These are phyloP conservation scores for Avicennia marina DNA, from an alignment of 257 asterid genomes.

Conservation along the genomic window DNA sequence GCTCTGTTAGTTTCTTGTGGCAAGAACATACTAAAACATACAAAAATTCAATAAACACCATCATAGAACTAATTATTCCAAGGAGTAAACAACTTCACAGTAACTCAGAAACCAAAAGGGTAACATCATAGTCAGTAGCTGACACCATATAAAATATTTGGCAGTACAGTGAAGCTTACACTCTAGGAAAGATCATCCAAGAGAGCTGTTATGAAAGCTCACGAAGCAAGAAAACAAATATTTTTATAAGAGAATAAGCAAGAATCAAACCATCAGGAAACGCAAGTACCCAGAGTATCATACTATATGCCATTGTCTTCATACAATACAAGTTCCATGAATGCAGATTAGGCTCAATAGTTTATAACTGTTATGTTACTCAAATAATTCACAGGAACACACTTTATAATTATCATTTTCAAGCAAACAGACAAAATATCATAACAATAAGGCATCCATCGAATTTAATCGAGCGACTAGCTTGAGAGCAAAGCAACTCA, in stretches of 20 bases:
- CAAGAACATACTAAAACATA: not conserved
- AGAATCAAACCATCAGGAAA: not conserved
- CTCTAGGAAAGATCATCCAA: not conserved
- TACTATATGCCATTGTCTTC: not conserved
- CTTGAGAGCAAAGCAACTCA: not conserved
- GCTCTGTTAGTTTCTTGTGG: not conserved
- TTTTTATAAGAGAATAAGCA: not conserved
- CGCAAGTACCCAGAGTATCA: too few species aligned
- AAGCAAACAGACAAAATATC: not conserved
- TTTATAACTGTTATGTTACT: not conserved
- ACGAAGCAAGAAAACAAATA: too few species aligned
- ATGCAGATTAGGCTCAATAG: not conserved
- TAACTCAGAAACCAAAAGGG: not conserved
- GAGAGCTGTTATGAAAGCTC: not conserved
- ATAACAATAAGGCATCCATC: not conserved
- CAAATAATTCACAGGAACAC: not conserved
- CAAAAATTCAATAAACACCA: not conserved
- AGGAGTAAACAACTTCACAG: not conserved
- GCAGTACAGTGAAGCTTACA: not conserved
- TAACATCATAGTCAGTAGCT: not conserved
- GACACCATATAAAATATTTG: not conserved
- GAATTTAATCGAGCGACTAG: not conserved
- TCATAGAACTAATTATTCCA: not conserved
- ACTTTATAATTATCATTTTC: not conserved
- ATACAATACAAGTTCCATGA: too few species aligned